Conservation (phyloP, 108 stramenopile genomes). For the Stephanodiscus triporus region DNA sequence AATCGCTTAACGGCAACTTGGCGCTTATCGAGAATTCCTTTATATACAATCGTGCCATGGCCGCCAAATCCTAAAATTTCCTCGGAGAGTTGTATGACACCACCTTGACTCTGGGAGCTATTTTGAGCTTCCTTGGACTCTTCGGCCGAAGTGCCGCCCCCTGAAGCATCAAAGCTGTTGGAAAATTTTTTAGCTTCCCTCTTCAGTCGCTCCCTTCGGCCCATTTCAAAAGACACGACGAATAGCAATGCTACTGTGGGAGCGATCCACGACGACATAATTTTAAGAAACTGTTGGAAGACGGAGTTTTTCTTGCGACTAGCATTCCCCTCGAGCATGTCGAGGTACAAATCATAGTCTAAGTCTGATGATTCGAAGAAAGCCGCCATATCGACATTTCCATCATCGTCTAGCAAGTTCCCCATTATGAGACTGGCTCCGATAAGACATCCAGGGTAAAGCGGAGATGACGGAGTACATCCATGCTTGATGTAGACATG, state of each 20-base stretch:
- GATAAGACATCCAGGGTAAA: slow-evolving; percentile 51
- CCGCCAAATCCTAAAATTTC: slow-evolving; percentile 92
- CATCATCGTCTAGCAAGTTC: slow-evolving; percentile 36
- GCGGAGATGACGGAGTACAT: slow-evolving; percentile 44
- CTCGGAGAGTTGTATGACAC: slow-evolving; percentile 88
- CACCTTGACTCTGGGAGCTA: slow-evolving; percentile 34
- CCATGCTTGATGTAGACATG: slow-evolving; percentile 38
- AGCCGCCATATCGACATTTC: slow-evolving; percentile 44
- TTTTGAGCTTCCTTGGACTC: slow-evolving; percentile 25
- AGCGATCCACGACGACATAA: slow-evolving; percentile 85
- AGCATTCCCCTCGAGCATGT: slow-evolving; percentile 41
- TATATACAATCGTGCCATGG: slow-evolving; percentile 96
- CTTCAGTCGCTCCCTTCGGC: slow-evolving; percentile 71
- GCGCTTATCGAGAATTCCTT: slow-evolving; percentile 87
- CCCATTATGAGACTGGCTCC: slow-evolving; percentile 47
- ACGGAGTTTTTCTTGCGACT: slow-evolving; percentile 37
- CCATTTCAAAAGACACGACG: slow-evolving; percentile 85
- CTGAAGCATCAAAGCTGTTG: background rate
- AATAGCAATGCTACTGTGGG: slow-evolving; percentile 77
- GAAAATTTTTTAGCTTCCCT: slow-evolving; percentile 41
- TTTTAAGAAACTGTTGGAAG: slow-evolving; percentile 47
- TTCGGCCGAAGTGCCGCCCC: slow-evolving; percentile 13
- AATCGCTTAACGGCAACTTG: slow-evolving; percentile 96
- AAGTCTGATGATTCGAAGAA: slow-evolving; percentile 48
- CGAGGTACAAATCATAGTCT: slow-evolving; percentile 50